Evolutionary conservation across 2,329 filamentous ascomycete genomes (phyloP), one percentile per base, ranked within the genome.

Genomic region (Scorias spongiosa): DNA sequence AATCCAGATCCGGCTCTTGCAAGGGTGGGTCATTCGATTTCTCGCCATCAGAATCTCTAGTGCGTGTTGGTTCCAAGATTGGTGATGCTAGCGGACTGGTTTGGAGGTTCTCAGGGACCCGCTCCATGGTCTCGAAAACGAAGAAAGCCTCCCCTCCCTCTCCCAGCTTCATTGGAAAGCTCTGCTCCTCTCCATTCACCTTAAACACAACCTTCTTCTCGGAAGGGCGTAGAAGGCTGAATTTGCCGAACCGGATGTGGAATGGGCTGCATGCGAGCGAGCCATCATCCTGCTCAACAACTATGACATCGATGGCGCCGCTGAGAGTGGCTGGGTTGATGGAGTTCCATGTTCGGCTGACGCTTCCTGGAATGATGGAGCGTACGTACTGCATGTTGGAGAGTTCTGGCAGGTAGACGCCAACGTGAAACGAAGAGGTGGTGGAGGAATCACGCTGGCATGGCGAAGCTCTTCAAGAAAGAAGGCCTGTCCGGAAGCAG

Each of bases 161-260:
- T 39, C 91, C 91, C 15, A 98, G 74, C 67, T 98, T 98, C 91
- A 98, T 98, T 40, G 91, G 80, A 69, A 93, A 95, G 53, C 91
- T 74, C 62, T 94, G 87, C 65, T 91, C 93, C 48, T 75, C 68
- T 57, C 84, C 83, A 71, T 98, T 98, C 72, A 98, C 88, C 55
- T 76, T 76, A 67, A 98, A 98, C 66, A 96, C 88, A 57, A 98
- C 91, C 75, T 96, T 98, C 68, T 98, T 98, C 66, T 98, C 91
- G 47, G 81, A 95, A 0, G 91, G 91, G 17, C 91, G 83, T 57
- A 98, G 69, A 34, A 98, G 74, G 47, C 89, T 94, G 69, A 96
- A 96, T 68, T 98, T 98, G 64, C 91, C 91, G 64, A 98, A 98
- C 56, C 91, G 87, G 52, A 98, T 91, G 64, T 98, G 91, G 65